A percentile compares a stretch with the other conserved stretches of the same genome.
These are phyloP conservation scores for Hyphodiscus sp. DNA, from an alignment of 2,329 filamentous ascomycete species.

Conservation along the genomic window DNA sequence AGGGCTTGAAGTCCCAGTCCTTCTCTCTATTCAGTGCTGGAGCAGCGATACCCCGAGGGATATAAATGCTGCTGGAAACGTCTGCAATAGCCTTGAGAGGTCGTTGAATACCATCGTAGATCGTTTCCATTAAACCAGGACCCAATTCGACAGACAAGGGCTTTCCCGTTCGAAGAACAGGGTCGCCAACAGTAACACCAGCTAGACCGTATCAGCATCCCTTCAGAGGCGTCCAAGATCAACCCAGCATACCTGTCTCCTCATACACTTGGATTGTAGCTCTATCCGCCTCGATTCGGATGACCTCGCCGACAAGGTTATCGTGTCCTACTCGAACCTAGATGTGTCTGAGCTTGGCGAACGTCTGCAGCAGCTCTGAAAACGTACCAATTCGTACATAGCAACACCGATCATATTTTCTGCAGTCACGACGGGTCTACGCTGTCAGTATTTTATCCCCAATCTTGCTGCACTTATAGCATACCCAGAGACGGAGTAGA, in stretches of 20 bases:
- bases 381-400: slow-evolving; percentile 86
- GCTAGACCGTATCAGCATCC: slow-evolving; percentile 45
- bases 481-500: slow-evolving; percentile 66
- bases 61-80: slow-evolving; percentile 84
- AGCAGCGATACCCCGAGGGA: slow-evolving; percentile 85
- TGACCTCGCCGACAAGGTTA: slow-evolving; percentile 91
- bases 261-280: slow-evolving; percentile 99
- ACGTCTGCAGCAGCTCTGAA: slow-evolving; percentile 38
- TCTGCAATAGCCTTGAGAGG: slow-evolving; percentile 80
- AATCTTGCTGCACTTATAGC: slow-evolving; percentile 12
- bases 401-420: slow-evolving; percentile 98
- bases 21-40: slow-evolving; percentile 83
- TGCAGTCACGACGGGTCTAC: slow-evolving; percentile 85
- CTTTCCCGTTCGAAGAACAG: slow-evolving; percentile 84
- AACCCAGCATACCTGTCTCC: slow-evolving; percentile 71
- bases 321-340: slow-evolving; percentile 90
- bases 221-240: not conserved
- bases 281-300: slow-evolving; percentile 92
- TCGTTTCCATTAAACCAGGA: slow-evolving; percentile 95
- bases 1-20: slow-evolving; percentile 95
- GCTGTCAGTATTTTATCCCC: slow-evolving; percentile 13
- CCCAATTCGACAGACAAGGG: slow-evolving; percentile 96
- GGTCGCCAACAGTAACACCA: slow-evolving; percentile 92
- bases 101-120: slow-evolving; percentile 98
- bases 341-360: slow-evolving; percentile 6